Percentiles rank a stretch among this genome's conserved stretches.
These are phyloP conservation scores for Quercus lobata DNA, from an alignment of 331 rosid genomes.

Conservation along the genomic window DNA sequence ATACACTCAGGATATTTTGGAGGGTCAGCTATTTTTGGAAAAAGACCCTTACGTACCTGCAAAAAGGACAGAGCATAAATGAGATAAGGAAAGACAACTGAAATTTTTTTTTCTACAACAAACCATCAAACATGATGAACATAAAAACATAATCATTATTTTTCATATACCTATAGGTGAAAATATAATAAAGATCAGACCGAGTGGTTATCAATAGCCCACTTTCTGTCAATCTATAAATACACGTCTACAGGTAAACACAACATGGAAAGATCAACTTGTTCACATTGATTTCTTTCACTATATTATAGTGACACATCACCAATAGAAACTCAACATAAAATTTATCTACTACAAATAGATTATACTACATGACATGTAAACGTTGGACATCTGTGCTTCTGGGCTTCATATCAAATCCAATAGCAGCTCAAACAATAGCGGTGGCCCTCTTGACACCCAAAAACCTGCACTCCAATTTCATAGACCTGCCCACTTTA, in stretches of 20 bases:
- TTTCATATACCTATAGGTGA: neutral
- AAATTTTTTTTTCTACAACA: neutral
- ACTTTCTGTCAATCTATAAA: neutral
- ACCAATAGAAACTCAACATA: too few species aligned
- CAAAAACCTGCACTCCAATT: neutral
- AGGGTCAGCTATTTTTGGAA: constrained; percentile 58
- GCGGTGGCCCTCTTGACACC: neutral
- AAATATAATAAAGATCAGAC: neutral
- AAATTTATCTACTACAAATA: neutral
- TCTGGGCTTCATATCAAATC: neutral
- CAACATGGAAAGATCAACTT: neutral
- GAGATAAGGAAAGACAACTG: constrained; percentile 10
- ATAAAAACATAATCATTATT: neutral
- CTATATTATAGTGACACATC: neutral
- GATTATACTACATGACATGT: neutral
- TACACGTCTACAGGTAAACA: neutral
- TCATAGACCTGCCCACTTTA: neutral
- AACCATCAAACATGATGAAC: neutral
- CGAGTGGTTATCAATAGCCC: neutral
- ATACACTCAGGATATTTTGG: constrained; percentile 92
- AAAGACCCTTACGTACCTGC: constrained; percentile 58
- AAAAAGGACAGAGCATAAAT: constrained; percentile 14
- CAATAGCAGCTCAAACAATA: neutral
- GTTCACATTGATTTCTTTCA: neutral
- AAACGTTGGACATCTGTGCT: neutral